phyloP scores from a whole-genome alignment of 2,329 filamentous ascomycete genomes.

The Botrytis pseudocinerea region DNA sequence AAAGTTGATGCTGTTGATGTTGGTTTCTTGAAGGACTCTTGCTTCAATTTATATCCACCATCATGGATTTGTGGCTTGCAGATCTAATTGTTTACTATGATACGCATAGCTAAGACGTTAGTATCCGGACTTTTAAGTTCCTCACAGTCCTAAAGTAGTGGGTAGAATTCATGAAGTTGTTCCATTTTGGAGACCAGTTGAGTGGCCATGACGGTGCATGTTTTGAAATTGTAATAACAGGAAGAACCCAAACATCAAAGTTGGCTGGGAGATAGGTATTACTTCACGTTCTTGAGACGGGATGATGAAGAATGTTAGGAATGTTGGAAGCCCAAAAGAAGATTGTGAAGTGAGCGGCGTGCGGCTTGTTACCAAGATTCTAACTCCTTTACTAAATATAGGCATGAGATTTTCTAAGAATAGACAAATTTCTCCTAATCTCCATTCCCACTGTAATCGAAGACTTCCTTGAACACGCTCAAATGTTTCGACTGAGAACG shows the following conservation, averaged over 20 bases:
- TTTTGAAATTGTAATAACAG: background rate
- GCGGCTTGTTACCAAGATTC: background rate
- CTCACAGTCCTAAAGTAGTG: background rate
- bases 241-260: background rate
- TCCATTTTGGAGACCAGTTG: background rate
- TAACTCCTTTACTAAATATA: background rate
- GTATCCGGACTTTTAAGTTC: constrained; percentile 2
- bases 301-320: background rate
- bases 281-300: background rate
- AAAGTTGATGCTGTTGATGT: background rate
- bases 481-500: background rate
- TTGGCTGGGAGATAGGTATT: background rate
- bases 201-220: background rate
- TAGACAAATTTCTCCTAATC: background rate
- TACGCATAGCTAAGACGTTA: background rate
- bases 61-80: background rate
- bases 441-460: background rate
- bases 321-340: background rate
- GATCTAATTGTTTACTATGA: background rate
- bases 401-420: background rate
- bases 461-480: background rate
- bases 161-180: background rate
- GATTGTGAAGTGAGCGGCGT: background rate
- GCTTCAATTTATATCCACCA: background rate
- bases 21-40: background rate